A percentile compares a stretch with the other conserved stretches of the same genome.
phyloP scores from a whole-genome alignment of 2,329 filamentous ascomycete species.

The Lachnum nothofagi region DNA sequence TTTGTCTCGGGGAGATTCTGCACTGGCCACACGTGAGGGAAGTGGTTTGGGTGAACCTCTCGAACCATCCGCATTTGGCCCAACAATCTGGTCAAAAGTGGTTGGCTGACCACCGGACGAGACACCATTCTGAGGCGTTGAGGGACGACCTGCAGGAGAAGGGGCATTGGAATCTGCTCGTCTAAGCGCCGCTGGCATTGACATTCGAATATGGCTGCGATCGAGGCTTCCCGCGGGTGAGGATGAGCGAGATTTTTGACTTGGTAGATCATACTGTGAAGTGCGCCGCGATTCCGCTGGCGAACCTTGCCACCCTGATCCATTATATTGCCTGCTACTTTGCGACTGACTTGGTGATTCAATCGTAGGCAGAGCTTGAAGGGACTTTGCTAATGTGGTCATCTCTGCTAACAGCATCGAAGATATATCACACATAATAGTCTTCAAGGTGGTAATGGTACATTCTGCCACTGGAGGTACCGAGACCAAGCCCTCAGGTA shows the following conservation, averaged over 20 bases:
- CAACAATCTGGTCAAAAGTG: slow-evolving; percentile 28
- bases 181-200: slow-evolving; percentile 60
- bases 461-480: slow-evolving; percentile 65
- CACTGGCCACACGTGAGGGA: slow-evolving; percentile 20
- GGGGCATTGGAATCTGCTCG: slow-evolving; percentile 29
- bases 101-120: slow-evolving; percentile 16
- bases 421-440: slow-evolving; percentile 73
- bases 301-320: slow-evolving; percentile 38
- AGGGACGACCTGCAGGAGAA: slow-evolving; percentile 34
- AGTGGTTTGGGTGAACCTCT: slow-evolving; percentile 14
- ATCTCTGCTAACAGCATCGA: slow-evolving; percentile 70
- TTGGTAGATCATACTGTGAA: slow-evolving; percentile 48
- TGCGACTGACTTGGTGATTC: slow-evolving; percentile 64
- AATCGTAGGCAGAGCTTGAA: slow-evolving; percentile 68
- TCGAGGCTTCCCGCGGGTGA: slow-evolving; percentile 52
- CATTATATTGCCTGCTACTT: slow-evolving; percentile 38
- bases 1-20: slow-evolving; percentile 20
- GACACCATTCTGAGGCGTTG: slow-evolving; percentile 31
- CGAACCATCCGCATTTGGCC: slow-evolving; percentile 8
- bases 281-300: slow-evolving; percentile 42
- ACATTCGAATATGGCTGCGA: slow-evolving; percentile 66
- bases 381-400: slow-evolving; percentile 65
- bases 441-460: slow-evolving; percentile 74
- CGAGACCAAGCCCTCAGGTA: slow-evolving; percentile 63
- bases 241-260: slow-evolving; percentile 44